phyloP scores from a whole-genome alignment of 202 grass and related monocot genomes.

The Carex sylvatica region DNA sequence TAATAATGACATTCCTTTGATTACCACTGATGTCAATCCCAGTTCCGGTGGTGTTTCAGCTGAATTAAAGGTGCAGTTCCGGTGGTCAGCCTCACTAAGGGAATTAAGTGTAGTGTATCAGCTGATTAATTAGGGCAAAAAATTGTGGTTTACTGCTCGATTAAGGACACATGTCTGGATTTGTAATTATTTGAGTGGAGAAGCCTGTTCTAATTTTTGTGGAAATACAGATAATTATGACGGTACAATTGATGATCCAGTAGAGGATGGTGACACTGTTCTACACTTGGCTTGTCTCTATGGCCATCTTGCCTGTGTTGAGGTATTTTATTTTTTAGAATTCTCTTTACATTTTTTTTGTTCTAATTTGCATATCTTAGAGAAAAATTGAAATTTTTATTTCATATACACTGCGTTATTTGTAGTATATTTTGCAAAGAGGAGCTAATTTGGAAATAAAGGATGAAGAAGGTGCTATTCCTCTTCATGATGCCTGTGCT shows the following conservation, averaged over 20 bases:
- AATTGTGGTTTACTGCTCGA: background rate
- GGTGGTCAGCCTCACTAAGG: background rate
- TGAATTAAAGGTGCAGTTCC: background rate
- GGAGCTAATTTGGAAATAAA: slow-evolving; percentile 82
- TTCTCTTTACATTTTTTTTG: background rate
- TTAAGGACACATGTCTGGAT: background rate
- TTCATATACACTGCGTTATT: background rate
- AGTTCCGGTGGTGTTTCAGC: background rate
- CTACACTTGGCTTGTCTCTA: slow-evolving; percentile 95
- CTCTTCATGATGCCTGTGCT: slow-evolving; percentile 97
- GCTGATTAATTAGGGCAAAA: background rate
- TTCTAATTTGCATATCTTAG: background rate
- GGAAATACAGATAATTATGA: slow-evolving; percentile 48
- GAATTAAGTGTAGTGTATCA: background rate
- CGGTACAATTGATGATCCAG: slow-evolving; percentile 86
- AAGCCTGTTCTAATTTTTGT: background rate
- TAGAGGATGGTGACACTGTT: slow-evolving; percentile 96
- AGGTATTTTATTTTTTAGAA: slow-evolving; percentile 46
- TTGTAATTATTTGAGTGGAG: background rate
- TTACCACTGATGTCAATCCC: background rate
- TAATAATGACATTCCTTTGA: background rate
- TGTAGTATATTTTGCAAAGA: slow-evolving; percentile 61
- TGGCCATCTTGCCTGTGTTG: slow-evolving; percentile 83
- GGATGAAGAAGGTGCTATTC: slow-evolving; percentile 96
- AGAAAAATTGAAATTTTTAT: slow-evolving; percentile 10